Conservation (phyloP, 2,329 filamentous ascomycete species). For the Xylaria sp. region DNA sequence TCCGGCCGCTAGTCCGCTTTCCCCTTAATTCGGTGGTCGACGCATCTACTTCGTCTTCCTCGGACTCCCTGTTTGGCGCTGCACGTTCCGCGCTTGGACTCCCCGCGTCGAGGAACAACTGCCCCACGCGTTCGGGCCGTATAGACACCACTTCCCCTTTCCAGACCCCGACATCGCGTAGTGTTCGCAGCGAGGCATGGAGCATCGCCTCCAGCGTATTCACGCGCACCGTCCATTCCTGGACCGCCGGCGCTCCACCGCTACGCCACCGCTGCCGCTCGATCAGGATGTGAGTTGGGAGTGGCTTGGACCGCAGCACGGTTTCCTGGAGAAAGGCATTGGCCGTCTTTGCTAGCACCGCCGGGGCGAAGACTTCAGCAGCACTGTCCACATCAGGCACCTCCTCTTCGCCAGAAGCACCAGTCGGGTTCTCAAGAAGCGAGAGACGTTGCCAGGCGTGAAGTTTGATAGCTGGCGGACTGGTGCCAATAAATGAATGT, state of each 20-base stretch:
- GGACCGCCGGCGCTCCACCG: conserved; percentile 70
- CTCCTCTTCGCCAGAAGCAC: neutral
- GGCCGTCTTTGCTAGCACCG: conserved; percentile 49
- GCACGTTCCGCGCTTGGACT: neutral
- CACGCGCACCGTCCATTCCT: conserved; percentile 85
- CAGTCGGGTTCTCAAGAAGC: conserved; percentile 13
- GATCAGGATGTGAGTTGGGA: conserved; percentile 78
- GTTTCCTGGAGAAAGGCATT: conserved; percentile 49
- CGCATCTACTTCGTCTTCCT: conserved; percentile 33
- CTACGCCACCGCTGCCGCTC: conserved; percentile 70
- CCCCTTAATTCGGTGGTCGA: conserved; percentile 30
- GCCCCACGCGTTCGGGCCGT: conserved; percentile 49
- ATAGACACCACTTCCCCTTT: conserved; percentile 56
- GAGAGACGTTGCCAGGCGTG: conserved; percentile 50
- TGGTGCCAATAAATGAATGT: conserved; percentile 23
- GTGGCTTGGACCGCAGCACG: conserved; percentile 62
- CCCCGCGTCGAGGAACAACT: conserved; percentile 28
- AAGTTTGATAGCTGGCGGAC: conserved; percentile 39
- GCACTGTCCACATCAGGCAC: neutral
- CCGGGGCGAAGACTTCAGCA: conserved; percentile 46
- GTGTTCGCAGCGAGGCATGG: conserved; percentile 72
- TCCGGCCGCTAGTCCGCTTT: conserved; percentile 35
- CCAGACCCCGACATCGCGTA: conserved; percentile 58
- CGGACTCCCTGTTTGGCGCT: conserved; percentile 14
- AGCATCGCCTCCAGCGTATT: conserved; percentile 86